Percentiles rank a stretch among this genome's conserved stretches.
These are phyloP conservation scores for Phytophthora boehmeriae DNA, from an alignment of 352 stramenopile genomes.

Conservation along the genomic window DNA sequence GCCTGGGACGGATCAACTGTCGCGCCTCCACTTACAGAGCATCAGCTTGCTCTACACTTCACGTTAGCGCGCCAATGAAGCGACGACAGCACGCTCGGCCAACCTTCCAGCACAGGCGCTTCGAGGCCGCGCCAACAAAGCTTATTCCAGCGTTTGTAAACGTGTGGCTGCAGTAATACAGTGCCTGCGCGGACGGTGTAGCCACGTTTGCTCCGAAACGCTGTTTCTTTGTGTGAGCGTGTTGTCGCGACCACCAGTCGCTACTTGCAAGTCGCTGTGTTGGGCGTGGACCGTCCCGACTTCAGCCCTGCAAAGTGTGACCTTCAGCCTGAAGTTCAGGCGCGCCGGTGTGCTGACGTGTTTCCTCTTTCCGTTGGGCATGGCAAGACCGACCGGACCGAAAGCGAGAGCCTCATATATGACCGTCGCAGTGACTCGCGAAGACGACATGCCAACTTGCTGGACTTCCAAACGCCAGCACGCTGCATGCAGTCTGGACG, in stretches of 20 bases:
- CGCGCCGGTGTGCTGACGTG: not conserved
- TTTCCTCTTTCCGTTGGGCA: not conserved
- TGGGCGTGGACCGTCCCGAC: not conserved
- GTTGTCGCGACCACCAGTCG: constrained; percentile 1
- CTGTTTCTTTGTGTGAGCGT: constrained; percentile 2
- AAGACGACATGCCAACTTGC: not conserved
- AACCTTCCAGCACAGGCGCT: not conserved
- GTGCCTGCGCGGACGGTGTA: not conserved
- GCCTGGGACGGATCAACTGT: no score
- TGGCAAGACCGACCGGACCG: no score
- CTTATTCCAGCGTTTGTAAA: not conserved
- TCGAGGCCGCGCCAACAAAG: not conserved
- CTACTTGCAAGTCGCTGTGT: not conserved
- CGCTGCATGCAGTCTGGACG: not conserved
- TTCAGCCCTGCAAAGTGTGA: not conserved
- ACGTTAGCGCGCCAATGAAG: no score
- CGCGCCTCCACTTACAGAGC: no score
- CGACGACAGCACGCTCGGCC: not conserved
- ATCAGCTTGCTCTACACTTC: no score
- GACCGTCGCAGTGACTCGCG: no score
- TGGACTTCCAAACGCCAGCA: not conserved
- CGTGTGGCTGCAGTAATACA: not conserved
- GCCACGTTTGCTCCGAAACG: not conserved
- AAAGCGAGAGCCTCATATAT: no score
- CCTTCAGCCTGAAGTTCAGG: no score